Percentiles rank a stretch among this genome's conserved stretches.
phyloP scores from a whole-genome alignment of 257 asterid genomes.

The Solanum raphanifolium region DNA sequence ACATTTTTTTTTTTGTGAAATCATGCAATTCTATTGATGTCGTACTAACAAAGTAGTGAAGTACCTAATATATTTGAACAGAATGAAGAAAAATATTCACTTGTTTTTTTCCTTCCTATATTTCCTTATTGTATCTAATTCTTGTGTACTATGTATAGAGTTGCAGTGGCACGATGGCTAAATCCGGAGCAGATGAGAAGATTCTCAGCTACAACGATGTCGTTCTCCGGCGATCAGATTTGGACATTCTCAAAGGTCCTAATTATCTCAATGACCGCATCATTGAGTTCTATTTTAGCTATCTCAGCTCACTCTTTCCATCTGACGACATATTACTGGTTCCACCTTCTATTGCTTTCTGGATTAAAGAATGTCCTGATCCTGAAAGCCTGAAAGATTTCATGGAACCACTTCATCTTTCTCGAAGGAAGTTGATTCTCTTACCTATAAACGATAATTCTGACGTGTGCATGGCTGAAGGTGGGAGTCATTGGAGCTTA shows the following conservation, averaged over 20 bases:
- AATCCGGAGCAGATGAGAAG: conserved; percentile 27
- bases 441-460: conserved; percentile 73
- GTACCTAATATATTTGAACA: not conserved
- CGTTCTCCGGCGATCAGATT: conserved; percentile 64
- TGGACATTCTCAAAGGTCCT: conserved; percentile 57
- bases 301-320: conserved; percentile 37
- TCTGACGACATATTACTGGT: conserved; percentile 50
- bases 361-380: conserved; percentile 80
- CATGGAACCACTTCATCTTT: conserved; percentile 53
- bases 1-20: too few relatives aligned
- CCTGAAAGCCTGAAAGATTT: conserved; percentile 39
- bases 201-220: conserved; percentile 73
- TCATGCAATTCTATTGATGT: not conserved
- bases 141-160: not conserved
- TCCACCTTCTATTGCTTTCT: conserved; percentile 70
- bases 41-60: not conserved
- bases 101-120: not conserved
- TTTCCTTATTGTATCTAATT: not conserved
- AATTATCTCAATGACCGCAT: conserved; percentile 71
- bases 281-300: conserved; percentile 76
- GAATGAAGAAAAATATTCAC: not conserved
- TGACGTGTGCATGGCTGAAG: conserved; percentile 53
- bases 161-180: conserved; percentile 23
- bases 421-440: conserved; percentile 41
- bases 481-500: conserved; percentile 79